phyloP scores from a whole-genome alignment of 2,329 filamentous ascomycete species.

The Talaromyces piceae region DNA sequence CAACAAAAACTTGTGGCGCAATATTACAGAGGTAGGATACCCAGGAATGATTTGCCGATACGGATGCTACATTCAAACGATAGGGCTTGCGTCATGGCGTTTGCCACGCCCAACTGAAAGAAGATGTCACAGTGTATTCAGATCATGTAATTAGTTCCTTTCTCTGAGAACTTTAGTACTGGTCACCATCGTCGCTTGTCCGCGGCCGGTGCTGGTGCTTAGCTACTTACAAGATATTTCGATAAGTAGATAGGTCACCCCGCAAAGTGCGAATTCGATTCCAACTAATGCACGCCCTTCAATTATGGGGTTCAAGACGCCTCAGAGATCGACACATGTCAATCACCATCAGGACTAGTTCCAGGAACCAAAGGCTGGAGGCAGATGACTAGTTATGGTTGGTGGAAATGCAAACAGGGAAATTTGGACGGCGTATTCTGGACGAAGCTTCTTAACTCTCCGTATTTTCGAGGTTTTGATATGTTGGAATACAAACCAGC shows the following conservation, averaged over 20 bases:
- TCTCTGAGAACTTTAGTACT: too few species aligned
- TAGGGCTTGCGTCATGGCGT: neutral
- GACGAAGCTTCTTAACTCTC: too few species aligned
- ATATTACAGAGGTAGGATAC: neutral
- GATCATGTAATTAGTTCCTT: neutral
- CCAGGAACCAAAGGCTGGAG: neutral
- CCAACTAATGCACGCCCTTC: neutral
- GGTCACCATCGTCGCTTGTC: too few species aligned
- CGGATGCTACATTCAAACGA: neutral
- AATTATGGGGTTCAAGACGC: neutral
- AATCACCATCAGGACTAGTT: neutral
- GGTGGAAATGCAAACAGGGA: too few species aligned
- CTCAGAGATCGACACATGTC: neutral
- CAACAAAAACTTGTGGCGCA: neutral
- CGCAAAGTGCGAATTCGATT: neutral
- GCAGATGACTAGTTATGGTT: neutral
- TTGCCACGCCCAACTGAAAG: slow-evolving; percentile 3
- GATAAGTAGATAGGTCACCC: neutral
- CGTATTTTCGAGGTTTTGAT: too few species aligned
- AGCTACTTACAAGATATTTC: neutral
- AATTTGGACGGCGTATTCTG: too few species aligned
- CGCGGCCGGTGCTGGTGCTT: too few species aligned
- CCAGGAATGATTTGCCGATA: neutral
- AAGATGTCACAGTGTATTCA: neutral
- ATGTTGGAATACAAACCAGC: too few species aligned